These are phyloP conservation scores for Austroboletus eburneus DNA, from an alignment of 768 basidiomycete species.

Conservation along the genomic window DNA sequence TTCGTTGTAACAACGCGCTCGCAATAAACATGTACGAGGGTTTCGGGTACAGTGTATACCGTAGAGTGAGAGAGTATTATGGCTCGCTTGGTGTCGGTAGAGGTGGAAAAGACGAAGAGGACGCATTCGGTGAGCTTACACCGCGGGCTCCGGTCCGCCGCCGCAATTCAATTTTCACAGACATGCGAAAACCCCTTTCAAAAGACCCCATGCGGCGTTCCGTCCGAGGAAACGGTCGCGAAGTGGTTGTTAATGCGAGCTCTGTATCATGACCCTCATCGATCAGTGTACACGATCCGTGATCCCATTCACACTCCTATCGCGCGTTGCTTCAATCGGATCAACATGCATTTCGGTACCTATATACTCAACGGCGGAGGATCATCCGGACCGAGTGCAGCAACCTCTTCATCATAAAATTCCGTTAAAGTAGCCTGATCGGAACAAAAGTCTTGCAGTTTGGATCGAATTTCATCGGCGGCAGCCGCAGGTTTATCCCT, in stretches of 20 bases:
- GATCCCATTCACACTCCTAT: constrained; percentile 1
- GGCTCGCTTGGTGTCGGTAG: constrained; percentile 70
- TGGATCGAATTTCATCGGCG: constrained; percentile 58
- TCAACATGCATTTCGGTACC: constrained; percentile 9
- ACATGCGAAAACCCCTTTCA: constrained; percentile 73
- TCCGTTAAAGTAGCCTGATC: constrained; percentile 47
- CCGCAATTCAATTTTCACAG: constrained; percentile 23
- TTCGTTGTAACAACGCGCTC: constrained; percentile 78
- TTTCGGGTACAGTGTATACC: constrained; percentile 89
- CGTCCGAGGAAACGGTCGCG: constrained; percentile 66
- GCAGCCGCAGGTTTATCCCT: constrained; percentile 54
- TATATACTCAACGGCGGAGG: constrained; percentile 44
- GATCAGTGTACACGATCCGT: constrained; percentile 3
- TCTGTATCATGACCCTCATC: constrained; percentile 33
- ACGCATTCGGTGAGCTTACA: constrained; percentile 77
- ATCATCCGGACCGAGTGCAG: constrained; percentile 42
- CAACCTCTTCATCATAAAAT: constrained; percentile 76
- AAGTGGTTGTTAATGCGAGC: constrained; percentile 54
- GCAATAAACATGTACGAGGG: constrained; percentile 92
- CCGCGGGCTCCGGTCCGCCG: neutral
- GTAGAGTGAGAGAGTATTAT: constrained; percentile 89
- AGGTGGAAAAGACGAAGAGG: constrained; percentile 79
- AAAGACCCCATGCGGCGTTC: constrained; percentile 59
- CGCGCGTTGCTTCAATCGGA: constrained; percentile 8
- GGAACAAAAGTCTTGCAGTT: constrained; percentile 62